These are phyloP conservation scores for Corchorus capsularis DNA, from an alignment of 345 rosid genomes.

Conservation along the genomic window DNA sequence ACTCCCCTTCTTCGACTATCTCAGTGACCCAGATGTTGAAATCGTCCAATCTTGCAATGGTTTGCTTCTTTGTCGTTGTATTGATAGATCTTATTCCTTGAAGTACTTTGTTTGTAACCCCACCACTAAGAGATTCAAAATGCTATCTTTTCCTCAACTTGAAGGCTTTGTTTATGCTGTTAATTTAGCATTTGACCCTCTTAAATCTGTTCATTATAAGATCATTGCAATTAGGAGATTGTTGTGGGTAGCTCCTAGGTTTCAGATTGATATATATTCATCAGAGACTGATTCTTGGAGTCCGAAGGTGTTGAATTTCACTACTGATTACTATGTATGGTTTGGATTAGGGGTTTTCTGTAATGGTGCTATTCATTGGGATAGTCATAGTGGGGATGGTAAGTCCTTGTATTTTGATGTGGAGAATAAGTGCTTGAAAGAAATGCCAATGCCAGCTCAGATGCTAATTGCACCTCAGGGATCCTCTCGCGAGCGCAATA, in stretches of 20 bases:
- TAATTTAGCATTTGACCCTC: conserved; percentile 14
- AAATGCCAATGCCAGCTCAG: not conserved
- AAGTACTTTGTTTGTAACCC: not conserved
- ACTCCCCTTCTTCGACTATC: not conserved
- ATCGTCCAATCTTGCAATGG: conserved; percentile 10
- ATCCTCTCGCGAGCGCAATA: not conserved
- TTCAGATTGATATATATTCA: conserved; percentile 13
- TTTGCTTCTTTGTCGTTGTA: conserved; percentile 10
- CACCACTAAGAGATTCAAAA: not conserved
- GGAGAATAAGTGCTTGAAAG: conserved; percentile 4
- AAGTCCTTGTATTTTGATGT: conserved; percentile 1
- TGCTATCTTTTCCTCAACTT: not conserved
- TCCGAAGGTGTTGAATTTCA: not conserved
- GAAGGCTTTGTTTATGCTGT: not conserved
- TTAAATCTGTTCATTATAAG: conserved; percentile 9
- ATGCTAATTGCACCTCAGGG: not conserved
- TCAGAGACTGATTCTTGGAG: conserved; percentile 9
- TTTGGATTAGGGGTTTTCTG: not conserved
- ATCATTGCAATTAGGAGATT: conserved; percentile 6
- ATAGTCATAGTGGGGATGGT: not conserved
- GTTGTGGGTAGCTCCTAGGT: not conserved
- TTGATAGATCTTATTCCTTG: not conserved
- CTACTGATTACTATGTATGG: not conserved
- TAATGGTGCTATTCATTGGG: conserved; percentile 13
- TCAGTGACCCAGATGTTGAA: not conserved